A percentile compares a stretch with the other conserved stretches of the same genome.
Conservation (phyloP, 257 asterid genomes). For the Cordia subcordata region DNA sequence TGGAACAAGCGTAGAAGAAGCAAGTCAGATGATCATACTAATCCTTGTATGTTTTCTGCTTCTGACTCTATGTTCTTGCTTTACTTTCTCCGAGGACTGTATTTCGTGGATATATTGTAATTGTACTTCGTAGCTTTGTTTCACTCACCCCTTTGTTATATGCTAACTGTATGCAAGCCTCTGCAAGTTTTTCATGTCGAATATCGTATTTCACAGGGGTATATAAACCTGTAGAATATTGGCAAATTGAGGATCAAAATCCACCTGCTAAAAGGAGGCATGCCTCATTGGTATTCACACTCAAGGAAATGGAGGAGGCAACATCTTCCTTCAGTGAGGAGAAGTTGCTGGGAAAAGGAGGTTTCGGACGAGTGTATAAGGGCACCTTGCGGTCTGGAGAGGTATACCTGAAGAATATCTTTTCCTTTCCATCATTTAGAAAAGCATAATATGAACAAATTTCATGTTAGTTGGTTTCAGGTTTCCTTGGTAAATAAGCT, state of each 20-base stretch:
- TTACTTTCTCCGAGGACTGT: slow-evolving; percentile 5
- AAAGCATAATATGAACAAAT: too few species aligned
- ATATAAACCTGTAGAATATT: slow-evolving; percentile 73
- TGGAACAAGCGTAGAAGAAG: slow-evolving; percentile 96
- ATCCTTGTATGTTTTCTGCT: slow-evolving; percentile 48
- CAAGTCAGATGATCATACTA: slow-evolving; percentile 82
- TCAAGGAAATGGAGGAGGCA: slow-evolving; percentile 86
- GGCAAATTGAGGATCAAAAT: slow-evolving; percentile 61
- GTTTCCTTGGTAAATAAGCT: too few species aligned
- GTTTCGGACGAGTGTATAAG: slow-evolving; percentile 89
- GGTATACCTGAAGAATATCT: slow-evolving; percentile 32
- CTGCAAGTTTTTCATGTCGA: not conserved
- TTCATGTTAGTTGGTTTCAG: too few species aligned
- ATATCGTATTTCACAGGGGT: slow-evolving; percentile 47
- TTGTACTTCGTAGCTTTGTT: too few species aligned
- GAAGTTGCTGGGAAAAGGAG: slow-evolving; percentile 90
- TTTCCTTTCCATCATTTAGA: not conserved
- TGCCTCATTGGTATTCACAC: slow-evolving; percentile 76
- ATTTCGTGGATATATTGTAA: too few species aligned
- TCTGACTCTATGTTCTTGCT: not conserved
- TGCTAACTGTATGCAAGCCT: not conserved
- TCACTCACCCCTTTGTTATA: slow-evolving; percentile 4
- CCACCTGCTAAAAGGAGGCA: slow-evolving; percentile 69
- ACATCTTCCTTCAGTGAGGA: slow-evolving; percentile 69
- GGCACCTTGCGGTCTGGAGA: slow-evolving; percentile 85